Evolutionary conservation across 2,329 filamentous ascomycete species (phyloP).

Genomic region (Sarocladium brachiariae): DNA sequence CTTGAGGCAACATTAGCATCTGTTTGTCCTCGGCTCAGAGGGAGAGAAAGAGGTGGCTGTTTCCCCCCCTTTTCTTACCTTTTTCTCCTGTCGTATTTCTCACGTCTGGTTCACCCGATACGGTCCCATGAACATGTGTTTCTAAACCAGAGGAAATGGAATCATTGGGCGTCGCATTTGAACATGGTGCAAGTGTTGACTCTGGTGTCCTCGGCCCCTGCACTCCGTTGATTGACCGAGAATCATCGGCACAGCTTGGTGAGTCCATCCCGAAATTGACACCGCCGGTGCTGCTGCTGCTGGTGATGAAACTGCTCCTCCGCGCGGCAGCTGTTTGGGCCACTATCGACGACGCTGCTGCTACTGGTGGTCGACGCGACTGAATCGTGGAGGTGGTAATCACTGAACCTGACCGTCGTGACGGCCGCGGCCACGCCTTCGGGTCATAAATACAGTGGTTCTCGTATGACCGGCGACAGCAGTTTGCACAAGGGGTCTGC

Average conservation of each 20-base stretch:
- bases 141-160: not conserved
- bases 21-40: too few species aligned
- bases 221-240: not conserved
- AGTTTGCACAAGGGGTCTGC: constrained; percentile 39
- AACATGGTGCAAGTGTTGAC: not conserved
- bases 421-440: constrained; percentile 6
- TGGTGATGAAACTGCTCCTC: not conserved
- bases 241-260: not conserved
- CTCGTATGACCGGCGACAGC: constrained; percentile 34
- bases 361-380: not conserved
- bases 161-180: not conserved
- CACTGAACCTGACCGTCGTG: not conserved
- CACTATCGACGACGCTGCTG: too few species aligned
- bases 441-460: constrained; percentile 24
- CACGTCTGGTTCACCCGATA: not conserved
- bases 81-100: not conserved
- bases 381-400: too few species aligned
- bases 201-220: not conserved
- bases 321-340: too few species aligned
- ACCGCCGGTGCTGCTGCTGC: not conserved
- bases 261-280: not conserved
- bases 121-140: not conserved
- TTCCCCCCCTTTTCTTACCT: not conserved
- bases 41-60: too few species aligned
- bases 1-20: too few species aligned